Conservation (phyloP, 768 basidiomycete species). For the Leccinum aurantiacum region DNA sequence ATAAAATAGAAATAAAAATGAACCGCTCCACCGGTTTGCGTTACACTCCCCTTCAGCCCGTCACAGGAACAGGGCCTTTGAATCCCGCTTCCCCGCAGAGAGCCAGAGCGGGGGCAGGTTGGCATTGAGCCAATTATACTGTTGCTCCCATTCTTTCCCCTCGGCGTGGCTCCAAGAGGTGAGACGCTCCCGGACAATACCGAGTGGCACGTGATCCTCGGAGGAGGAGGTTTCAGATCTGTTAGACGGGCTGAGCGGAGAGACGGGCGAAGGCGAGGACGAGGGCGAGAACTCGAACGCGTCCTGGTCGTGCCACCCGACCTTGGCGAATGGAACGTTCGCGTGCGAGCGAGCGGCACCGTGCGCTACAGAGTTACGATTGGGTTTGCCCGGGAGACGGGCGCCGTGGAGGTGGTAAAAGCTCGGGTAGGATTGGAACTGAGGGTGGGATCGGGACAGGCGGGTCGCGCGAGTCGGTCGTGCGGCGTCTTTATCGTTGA, state of each 20-base stretch:
- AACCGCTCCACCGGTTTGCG: not conserved
- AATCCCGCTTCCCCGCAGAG: not conserved
- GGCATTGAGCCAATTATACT: not conserved
- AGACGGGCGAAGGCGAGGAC: constrained; percentile 16
- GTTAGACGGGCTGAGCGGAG: constrained; percentile 23
- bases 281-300: constrained; percentile 13
- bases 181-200: constrained; percentile 10
- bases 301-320: constrained; percentile 16
- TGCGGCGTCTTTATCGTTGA: not conserved
- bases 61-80: not conserved
- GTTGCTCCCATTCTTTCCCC: not conserved
- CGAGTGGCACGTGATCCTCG: constrained; percentile 22
- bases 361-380: constrained; percentile 1
- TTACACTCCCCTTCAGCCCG: not conserved
- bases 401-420: constrained; percentile 16
- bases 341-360: constrained; percentile 17
- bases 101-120: not conserved
- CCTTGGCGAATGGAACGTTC: not conserved
- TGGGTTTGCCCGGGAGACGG: not conserved
- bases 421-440: constrained; percentile 1
- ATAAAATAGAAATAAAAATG: not conserved
- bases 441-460: not conserved
- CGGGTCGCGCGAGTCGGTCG: not conserved
- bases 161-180: not conserved
- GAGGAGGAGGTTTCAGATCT: constrained; percentile 1